A percentile compares a stretch with the other conserved stretches of the same genome.
Evolutionary conservation across 345 rosid genomes (phyloP).

Genomic region (Hibiscus syriacus): DNA sequence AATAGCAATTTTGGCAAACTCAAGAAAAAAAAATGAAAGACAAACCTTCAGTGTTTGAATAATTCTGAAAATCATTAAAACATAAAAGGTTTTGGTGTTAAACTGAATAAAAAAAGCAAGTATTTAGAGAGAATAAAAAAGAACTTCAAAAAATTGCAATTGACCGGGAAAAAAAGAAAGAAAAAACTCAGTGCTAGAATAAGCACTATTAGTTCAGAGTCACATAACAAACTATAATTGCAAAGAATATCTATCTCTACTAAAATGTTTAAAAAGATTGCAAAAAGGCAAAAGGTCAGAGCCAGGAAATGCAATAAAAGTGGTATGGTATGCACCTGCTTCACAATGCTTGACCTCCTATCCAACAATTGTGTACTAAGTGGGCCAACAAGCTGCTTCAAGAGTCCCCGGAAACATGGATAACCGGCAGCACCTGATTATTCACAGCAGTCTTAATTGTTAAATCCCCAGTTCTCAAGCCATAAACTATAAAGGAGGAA

Average conservation of each 20-base stretch:
- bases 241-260: background rate
- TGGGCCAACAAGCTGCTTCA: constrained; percentile 92
- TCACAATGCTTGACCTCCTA: constrained; percentile 91
- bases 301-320: constrained; percentile 1
- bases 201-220: background rate
- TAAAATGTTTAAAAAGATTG: background rate
- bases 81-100: background rate
- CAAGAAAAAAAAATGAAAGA: no score
- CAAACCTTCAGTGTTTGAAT: background rate
- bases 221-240: background rate
- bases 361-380: constrained; percentile 79
- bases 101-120: background rate
- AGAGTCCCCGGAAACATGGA: constrained; percentile 76
- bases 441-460: background rate
- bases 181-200: background rate
- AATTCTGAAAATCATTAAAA: background rate
- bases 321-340: constrained; percentile 51
- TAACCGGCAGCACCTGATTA: constrained; percentile 75
- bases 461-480: background rate
- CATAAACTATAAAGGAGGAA: background rate
- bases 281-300: background rate
- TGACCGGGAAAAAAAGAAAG: no score
- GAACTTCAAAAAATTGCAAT: background rate
- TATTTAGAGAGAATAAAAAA: background rate
- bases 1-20: background rate